Base-by-base conservation (phyloP, 768 basidiomycete species). In the Naganishia vaughanmartiniae region DNA sequence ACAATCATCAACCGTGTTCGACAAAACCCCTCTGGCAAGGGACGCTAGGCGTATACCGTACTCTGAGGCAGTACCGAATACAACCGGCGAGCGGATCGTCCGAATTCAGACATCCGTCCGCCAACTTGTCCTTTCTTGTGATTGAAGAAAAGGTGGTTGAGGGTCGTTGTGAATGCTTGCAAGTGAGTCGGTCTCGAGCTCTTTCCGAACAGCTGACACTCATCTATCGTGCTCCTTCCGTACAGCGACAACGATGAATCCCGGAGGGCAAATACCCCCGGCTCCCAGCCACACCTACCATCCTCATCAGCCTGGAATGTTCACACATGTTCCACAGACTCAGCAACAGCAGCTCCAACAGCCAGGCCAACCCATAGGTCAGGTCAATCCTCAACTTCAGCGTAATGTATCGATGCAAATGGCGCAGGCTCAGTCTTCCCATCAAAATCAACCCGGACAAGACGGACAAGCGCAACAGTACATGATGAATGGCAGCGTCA, bases 81-180 rank as follows among this genome's bases (percentile, higher is more conserved):
- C 48, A n/a, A 7, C 5, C 5, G 48, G n/a, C n/a, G 14, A 26
- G 48, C 48, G n/a, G 24, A 51, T 51, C 48, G 12, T 51, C 12
- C n/a, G 19, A 34, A 11, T 12, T 12, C 21, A 7, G 39, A 26
- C 39, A 7, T 63, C 55, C 14, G 21, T 28, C 3, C 26, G 24
- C 24, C 36, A 36, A 45, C 39, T 42, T 15, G 19, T 63, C 57
- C 12, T 26, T 63, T 34, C 21, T 5, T 34, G 57, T 63, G 42
- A 63, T 63, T 39, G 15, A 26, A 19, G 19, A 21, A 58, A 12
- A 15, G 60, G 24, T 63, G 36, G n/a, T 34, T n/a, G 14, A 11
- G 57, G 2, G n/a, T 26, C 21, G 21, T 63, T 26, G 60, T 63
- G 60, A 63, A 63, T 63, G 60, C 60, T 63, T 21, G 60, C 60